Percentiles rank a stretch among this genome's conserved stretches.
These are phyloP conservation scores for Trichoderma sp. DNA, from an alignment of 2,329 filamentous ascomycete genomes.

Conservation along the genomic window DNA sequence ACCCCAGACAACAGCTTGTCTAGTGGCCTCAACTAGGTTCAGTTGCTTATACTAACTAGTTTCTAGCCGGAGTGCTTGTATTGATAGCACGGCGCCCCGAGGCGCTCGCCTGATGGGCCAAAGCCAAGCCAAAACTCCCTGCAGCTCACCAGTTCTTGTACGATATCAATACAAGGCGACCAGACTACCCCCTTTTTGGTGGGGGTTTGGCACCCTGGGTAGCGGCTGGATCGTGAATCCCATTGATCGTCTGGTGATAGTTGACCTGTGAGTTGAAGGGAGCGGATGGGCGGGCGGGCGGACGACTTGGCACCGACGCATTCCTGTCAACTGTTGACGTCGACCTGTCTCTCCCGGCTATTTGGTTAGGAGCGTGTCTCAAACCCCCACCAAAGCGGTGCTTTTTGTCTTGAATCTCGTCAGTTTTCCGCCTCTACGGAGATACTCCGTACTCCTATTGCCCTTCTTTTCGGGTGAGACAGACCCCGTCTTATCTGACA, in stretches of 20 bases:
- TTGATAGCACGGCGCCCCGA: neutral
- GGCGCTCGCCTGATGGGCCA: neutral
- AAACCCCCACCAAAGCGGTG: neutral
- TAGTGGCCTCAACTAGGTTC: neutral
- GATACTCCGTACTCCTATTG: neutral
- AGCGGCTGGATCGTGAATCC: neutral
- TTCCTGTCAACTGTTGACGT: neutral
- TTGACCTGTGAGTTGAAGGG: neutral
- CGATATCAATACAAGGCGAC: neutral
- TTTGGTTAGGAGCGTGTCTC: slow-evolving; percentile 1
- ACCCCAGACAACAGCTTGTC: slow-evolving; percentile 26
- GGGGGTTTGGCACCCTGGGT: neutral
- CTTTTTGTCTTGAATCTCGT: neutral
- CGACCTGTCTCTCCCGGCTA: neutral
- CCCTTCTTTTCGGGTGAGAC: neutral
- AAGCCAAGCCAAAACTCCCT: neutral
- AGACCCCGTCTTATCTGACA: neutral
- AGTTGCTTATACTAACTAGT: neutral
- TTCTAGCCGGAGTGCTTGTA: neutral
- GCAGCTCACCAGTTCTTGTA: neutral
- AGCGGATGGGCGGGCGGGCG: neutral
- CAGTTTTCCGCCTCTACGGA: neutral
- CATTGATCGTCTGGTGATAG: neutral
- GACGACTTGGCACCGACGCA: neutral
- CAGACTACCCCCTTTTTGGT: neutral